Conservation (phyloP, 768 basidiomycete species). For the Mycena polygramma region DNA sequence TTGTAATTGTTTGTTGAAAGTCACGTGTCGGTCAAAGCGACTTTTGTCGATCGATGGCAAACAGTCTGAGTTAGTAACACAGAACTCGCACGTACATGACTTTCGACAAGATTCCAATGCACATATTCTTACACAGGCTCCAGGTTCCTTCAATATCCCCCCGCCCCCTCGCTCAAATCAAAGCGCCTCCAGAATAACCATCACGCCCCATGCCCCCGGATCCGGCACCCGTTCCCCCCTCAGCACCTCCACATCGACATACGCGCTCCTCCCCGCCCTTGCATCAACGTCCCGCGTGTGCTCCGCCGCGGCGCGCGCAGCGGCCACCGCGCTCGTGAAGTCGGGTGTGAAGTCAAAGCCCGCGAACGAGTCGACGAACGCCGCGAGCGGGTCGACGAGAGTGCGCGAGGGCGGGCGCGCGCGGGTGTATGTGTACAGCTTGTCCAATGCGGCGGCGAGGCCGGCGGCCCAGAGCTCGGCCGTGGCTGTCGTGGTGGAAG, state of each 20-base stretch:
- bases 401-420: constrained; percentile 93
- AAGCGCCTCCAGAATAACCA: too few species aligned
- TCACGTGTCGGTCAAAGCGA: too few species aligned
- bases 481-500: constrained; percentile 48
- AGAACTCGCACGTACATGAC: too few species aligned
- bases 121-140: too few species aligned
- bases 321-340: constrained; percentile 62
- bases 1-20: too few species aligned
- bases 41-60: too few species aligned
- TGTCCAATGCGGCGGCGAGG: constrained; percentile 66
- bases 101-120: too few species aligned
- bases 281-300: constrained; percentile 82
- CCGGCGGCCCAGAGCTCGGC: constrained; percentile 71
- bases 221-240: constrained; percentile 68
- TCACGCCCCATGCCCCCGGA: too few species aligned
- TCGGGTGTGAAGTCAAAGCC: constrained; percentile 38
- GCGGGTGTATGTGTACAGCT: constrained; percentile 86
- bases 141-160: too few species aligned
- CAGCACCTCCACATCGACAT: constrained; percentile 80
- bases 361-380: constrained; percentile 71
- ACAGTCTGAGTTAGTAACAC: too few species aligned
- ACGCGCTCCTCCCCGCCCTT: constrained; percentile 90
- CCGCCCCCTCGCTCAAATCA: too few species aligned
- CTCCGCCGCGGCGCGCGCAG: constrained; percentile 75
- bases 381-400: constrained; percentile 90